Evolutionary conservation across 805 yeast species (phyloP).

Genomic region (Suhomyces sp.): DNA sequence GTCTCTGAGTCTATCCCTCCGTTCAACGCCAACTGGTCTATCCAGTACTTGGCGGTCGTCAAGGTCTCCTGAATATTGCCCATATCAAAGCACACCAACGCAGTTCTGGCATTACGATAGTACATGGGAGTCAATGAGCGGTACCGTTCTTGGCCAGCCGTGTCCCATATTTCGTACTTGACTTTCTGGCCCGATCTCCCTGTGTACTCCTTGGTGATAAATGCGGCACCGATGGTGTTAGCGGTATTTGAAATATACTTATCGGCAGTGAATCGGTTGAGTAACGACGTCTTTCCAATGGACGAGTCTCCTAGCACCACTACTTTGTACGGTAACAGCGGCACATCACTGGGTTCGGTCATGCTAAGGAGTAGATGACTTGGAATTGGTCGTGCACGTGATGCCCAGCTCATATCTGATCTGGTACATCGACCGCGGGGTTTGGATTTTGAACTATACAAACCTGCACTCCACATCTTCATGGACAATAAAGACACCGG

Average conservation of each 20-base stretch:
- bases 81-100: slow-evolving; percentile 84
- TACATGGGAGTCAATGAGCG: slow-evolving; percentile 46
- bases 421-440: slow-evolving; percentile 1
- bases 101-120: slow-evolving; percentile 47
- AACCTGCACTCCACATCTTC: not conserved
- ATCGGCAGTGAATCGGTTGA: slow-evolving; percentile 70
- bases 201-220: slow-evolving; percentile 68
- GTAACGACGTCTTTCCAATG: slow-evolving; percentile 70
- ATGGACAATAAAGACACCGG: not conserved
- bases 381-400: not conserved
- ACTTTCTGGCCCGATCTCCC: slow-evolving; percentile 25
- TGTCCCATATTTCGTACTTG: slow-evolving; percentile 82
- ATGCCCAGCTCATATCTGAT: not conserved
- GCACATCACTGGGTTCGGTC: slow-evolving; percentile 3
- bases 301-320: slow-evolving; percentile 53
- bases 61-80: slow-evolving; percentile 48
- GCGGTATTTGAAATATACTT: slow-evolving; percentile 77
- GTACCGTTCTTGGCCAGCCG: slow-evolving; percentile 80
- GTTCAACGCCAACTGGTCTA: slow-evolving; percentile 59
- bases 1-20: slow-evolving; percentile 19
- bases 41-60: slow-evolving; percentile 81
- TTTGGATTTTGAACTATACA: not conserved
- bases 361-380: not conserved
- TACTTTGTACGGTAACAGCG: slow-evolving; percentile 34
- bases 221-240: slow-evolving; percentile 98